Percentiles rank a stretch among this genome's conserved stretches.
phyloP scores from a whole-genome alignment of 352 stramenopile genomes.

The Globisporangium spinosum region DNA sequence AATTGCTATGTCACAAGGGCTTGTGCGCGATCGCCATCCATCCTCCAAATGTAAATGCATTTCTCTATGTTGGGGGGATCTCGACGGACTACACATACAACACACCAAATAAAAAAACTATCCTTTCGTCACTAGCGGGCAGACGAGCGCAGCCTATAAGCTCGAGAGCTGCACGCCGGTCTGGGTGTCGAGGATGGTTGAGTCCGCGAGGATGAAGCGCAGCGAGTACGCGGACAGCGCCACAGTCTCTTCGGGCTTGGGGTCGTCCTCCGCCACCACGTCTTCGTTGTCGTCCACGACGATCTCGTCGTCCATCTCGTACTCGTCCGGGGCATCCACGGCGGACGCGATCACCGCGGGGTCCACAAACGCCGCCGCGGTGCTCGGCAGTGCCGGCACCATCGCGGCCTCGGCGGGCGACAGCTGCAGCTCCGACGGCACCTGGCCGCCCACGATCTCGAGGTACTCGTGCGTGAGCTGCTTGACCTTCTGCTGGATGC shows the following conservation, averaged over 20 bases:
- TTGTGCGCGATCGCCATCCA: background rate
- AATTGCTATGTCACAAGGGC: background rate
- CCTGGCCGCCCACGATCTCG: slow-evolving; percentile 69
- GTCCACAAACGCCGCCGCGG: slow-evolving; percentile 40
- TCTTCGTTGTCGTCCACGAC: slow-evolving; percentile 33
- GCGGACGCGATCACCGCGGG: slow-evolving; percentile 48
- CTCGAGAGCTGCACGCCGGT: slow-evolving; percentile 37
- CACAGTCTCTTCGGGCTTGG: slow-evolving; percentile 15
- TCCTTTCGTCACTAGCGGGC: background rate
- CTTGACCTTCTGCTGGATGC: slow-evolving; percentile 76
- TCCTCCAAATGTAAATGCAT: slow-evolving; percentile 1
- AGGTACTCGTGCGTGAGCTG: slow-evolving; percentile 79
- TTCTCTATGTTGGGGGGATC: slow-evolving; percentile 7
- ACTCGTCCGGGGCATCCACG: slow-evolving; percentile 43
- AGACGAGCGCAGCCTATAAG: slow-evolving; percentile 1
- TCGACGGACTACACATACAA: background rate
- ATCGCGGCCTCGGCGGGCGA: slow-evolving; percentile 48
- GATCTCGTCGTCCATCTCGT: slow-evolving; percentile 37
- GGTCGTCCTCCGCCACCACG: background rate
- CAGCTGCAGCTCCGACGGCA: slow-evolving; percentile 69
- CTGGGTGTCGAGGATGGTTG: slow-evolving; percentile 65
- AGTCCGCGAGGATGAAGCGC: slow-evolving; percentile 77
- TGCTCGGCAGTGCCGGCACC: slow-evolving; percentile 43
- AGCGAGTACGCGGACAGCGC: slow-evolving; percentile 74
- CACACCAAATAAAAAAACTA: slow-evolving; percentile 5